phyloP scores from a whole-genome alignment of 148 eudicot species.

The Amaranthus hypochondriacus region DNA sequence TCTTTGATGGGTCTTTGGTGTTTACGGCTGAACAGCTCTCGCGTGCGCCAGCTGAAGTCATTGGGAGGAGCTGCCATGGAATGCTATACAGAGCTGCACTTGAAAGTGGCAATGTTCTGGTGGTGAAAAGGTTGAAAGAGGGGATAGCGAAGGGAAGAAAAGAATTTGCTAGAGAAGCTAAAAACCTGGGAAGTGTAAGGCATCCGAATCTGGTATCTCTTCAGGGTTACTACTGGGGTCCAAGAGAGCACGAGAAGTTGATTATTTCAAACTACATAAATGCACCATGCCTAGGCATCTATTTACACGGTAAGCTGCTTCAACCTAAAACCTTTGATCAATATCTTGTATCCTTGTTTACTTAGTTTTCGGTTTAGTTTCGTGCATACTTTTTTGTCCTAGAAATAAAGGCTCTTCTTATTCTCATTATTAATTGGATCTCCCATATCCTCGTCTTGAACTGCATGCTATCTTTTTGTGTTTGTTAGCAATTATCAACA shows the following conservation, averaged over 20 bases:
- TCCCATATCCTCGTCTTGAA: not conserved
- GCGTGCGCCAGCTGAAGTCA: constrained; percentile 58
- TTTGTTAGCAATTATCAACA: not conserved
- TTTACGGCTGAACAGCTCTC: constrained; percentile 64
- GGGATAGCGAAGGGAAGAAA: constrained; percentile 66
- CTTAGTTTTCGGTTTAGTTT: not conserved
- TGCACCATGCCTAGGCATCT: constrained; percentile 61
- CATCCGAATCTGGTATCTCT: constrained; percentile 63
- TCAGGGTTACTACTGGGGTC: constrained; percentile 74
- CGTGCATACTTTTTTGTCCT: not conserved
- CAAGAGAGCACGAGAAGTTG: constrained; percentile 69
- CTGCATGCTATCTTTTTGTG: not conserved
- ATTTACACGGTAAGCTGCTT: constrained; percentile 46
- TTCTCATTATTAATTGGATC: not conserved
- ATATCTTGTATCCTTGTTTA: not conserved
- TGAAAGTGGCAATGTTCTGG: constrained; percentile 41
- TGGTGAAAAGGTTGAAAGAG: constrained; percentile 57
- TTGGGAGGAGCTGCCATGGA: constrained; percentile 75
- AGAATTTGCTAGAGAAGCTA: constrained; percentile 72
- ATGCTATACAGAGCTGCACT: constrained; percentile 55
- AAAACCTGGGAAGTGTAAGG: constrained; percentile 54
- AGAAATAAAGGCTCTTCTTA: not conserved
- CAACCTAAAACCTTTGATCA: not conserved
- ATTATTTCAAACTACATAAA: constrained; percentile 50
- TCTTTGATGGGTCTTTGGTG: constrained; percentile 47